Conservation (phyloP, 1,284 basidiomycete species). For the Pascua sp. region DNA sequence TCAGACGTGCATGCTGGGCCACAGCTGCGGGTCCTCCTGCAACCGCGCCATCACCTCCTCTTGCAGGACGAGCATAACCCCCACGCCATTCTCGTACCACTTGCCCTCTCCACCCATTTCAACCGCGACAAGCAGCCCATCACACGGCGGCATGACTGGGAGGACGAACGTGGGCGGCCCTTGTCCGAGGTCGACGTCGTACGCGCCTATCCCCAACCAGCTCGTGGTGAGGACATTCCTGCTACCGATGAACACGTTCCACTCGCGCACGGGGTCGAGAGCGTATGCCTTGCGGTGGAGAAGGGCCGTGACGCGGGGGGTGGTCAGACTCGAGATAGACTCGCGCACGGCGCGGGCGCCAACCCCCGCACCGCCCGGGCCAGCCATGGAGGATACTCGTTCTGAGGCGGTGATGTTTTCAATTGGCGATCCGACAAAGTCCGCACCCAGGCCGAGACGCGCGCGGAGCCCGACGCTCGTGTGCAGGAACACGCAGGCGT, state of each 20-base stretch:
- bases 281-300: constrained; percentile 50
- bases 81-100: constrained; percentile 40
- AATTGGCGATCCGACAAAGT: constrained; percentile 51
- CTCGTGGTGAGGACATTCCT: constrained; percentile 50
- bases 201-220: constrained; percentile 50
- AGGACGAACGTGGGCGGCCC: constrained; percentile 42
- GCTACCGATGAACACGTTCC: constrained; percentile 51
- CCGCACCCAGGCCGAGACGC: constrained; percentile 37
- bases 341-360: constrained; percentile 43
- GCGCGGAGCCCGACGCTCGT: constrained; percentile 45
- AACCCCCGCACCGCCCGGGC: constrained; percentile 4
- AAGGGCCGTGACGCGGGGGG: constrained; percentile 40
- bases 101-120: constrained; percentile 23
- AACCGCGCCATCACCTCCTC: constrained; percentile 40
- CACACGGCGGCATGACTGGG: constrained; percentile 48
- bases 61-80: constrained; percentile 36
- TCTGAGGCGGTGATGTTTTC: constrained; percentile 35
- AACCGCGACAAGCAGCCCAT: constrained; percentile 52
- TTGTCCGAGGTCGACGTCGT: constrained; percentile 48
- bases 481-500: constrained; percentile 32
- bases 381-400: not conserved
- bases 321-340: constrained; percentile 33
- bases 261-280: constrained; percentile 41
- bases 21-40: constrained; percentile 31
- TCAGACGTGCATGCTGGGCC: no score